These are phyloP conservation scores for Paxillus rubicundulus DNA, from an alignment of 768 basidiomycete genomes.

Conservation along the genomic window DNA sequence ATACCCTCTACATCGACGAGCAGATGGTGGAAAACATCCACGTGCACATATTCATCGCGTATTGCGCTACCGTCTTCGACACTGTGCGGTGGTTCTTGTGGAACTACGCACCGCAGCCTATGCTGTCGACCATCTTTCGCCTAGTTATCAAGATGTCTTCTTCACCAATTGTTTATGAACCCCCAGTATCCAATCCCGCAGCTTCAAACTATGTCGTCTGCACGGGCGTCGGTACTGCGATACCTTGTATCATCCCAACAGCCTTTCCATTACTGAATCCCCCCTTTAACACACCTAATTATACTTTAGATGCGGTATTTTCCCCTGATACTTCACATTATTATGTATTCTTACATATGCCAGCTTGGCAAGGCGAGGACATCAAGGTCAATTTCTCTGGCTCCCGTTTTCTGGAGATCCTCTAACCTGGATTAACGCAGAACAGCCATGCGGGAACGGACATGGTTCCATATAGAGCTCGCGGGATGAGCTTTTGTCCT, in stretches of 20 bases:
- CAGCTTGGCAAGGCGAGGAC: neutral
- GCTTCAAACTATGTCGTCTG: neutral
- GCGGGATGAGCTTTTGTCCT: constrained; percentile 22
- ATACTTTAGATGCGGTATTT: neutral
- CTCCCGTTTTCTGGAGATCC: neutral
- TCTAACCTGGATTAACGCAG: constrained; percentile 6
- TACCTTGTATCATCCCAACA: constrained; percentile 6
- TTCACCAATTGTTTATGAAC: neutral
- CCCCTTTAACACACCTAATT: constrained; percentile 1
- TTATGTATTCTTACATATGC: neutral
- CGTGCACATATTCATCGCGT: constrained; percentile 7
- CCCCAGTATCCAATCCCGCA: neutral
- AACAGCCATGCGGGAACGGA: neutral
- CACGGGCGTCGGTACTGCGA: neutral
- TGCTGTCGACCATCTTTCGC: constrained; percentile 9
- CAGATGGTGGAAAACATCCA: constrained; percentile 2
- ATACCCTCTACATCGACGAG: too few species aligned
- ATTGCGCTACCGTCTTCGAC: constrained; percentile 15
- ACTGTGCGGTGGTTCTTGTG: constrained; percentile 9
- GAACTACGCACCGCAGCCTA: constrained; percentile 5
- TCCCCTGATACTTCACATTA: neutral
- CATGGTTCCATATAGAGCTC: constrained; percentile 5
- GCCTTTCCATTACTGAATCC: constrained; percentile 3
- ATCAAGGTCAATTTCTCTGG: neutral
- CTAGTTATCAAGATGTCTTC: constrained; percentile 3